These are phyloP conservation scores for Pythium utonaiense DNA, from an alignment of 352 stramenopile species.

Conservation along the genomic window DNA sequence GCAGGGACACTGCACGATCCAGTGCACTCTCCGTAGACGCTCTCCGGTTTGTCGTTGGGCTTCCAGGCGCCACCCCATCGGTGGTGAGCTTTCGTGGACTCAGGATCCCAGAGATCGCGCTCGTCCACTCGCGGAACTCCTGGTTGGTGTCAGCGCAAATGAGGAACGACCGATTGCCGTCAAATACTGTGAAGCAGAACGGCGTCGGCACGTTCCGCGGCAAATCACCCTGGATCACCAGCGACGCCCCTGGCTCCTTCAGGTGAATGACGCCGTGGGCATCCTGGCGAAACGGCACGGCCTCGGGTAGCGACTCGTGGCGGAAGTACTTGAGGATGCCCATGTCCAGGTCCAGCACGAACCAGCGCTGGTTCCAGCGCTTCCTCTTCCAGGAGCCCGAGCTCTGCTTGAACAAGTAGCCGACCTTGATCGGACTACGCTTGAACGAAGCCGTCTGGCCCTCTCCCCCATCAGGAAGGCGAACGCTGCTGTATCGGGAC, in stretches of 20 bases:
- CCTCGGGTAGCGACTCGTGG: constrained; percentile 53
- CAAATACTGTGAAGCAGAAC: constrained; percentile 72
- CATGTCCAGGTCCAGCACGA: constrained; percentile 63
- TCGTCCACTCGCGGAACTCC: constrained; percentile 76
- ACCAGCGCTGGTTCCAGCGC: constrained; percentile 81
- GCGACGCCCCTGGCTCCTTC: constrained; percentile 40
- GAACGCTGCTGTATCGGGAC: not conserved
- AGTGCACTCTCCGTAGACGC: constrained; percentile 11
- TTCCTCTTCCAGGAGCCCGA: constrained; percentile 76
- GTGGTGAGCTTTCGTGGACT: constrained; percentile 28
- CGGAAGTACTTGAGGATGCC: constrained; percentile 72
- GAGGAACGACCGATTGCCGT: constrained; percentile 36
- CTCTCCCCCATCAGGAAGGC: not conserved
- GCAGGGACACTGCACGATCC: not conserved
- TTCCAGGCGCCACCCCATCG: not conserved
- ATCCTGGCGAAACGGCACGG: constrained; percentile 49
- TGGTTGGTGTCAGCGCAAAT: constrained; percentile 66
- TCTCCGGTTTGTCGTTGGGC: not conserved
- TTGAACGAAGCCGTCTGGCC: not conserved
- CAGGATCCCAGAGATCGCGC: constrained; percentile 64
- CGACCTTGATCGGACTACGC: constrained; percentile 31
- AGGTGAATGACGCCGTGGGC: constrained; percentile 53
- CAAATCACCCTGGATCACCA: constrained; percentile 73
- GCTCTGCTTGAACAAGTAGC: constrained; percentile 79
- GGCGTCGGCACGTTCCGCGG: constrained; percentile 64